phyloP scores from a whole-genome alignment of 2,329 filamentous ascomycete species.

The Ilyonectria mors-panacis region DNA sequence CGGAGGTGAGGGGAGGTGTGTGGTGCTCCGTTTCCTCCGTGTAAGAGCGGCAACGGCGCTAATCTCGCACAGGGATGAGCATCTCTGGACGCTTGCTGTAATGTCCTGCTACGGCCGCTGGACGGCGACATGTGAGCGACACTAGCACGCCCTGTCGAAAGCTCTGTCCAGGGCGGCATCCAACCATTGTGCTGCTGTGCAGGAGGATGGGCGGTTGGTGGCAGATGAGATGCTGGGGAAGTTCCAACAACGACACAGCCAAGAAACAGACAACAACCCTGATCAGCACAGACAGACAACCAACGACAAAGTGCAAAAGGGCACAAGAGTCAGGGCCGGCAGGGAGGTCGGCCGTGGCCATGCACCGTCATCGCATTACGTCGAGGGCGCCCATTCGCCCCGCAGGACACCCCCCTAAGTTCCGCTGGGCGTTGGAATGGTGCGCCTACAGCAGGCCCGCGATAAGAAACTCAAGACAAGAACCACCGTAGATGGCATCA shows the following conservation, averaged over 20 bases:
- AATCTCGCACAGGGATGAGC: slow-evolving; percentile 25
- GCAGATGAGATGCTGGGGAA: not conserved
- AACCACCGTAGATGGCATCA: slow-evolving; percentile 1
- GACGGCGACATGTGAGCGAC: slow-evolving; percentile 22
- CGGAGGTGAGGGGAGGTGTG: not conserved
- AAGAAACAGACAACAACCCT: not conserved
- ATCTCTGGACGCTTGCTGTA: not conserved
- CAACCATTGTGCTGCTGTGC: too few relatives aligned
- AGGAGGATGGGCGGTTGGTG: not conserved
- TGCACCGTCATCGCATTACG: slow-evolving; percentile 49
- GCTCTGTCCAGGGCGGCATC: not conserved
- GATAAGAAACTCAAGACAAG: slow-evolving; percentile 16
- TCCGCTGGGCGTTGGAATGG: slow-evolving; percentile 14
- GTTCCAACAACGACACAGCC: not conserved
- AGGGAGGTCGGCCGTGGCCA: slow-evolving; percentile 8
- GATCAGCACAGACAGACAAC: not conserved
- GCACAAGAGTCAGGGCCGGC: slow-evolving; percentile 12
- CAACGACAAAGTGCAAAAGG: not conserved
- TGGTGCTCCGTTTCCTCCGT: not conserved
- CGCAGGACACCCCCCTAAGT: not conserved
- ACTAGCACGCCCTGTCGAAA: not conserved
- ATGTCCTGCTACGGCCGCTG: not conserved
- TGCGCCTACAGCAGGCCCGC: slow-evolving; percentile 17
- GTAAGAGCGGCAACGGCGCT: slow-evolving; percentile 26
- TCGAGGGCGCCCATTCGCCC: slow-evolving; percentile 44